These are phyloP conservation scores for Barbarea vulgaris DNA, from an alignment of 345 rosid species.

Conservation along the genomic window DNA sequence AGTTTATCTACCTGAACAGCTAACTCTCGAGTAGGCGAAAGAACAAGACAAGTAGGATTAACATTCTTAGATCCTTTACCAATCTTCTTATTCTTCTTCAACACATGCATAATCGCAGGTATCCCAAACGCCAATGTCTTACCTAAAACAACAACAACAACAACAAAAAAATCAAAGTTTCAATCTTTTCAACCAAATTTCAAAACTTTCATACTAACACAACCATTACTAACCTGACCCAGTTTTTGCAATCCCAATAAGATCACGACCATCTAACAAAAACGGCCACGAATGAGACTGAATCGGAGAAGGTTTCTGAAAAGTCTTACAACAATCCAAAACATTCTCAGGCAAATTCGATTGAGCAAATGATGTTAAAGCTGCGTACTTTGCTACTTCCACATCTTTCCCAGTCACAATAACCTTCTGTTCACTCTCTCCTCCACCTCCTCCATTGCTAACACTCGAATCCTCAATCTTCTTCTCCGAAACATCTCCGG, in stretches of 20 bases:
- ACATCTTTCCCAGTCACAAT: slow-evolving; percentile 65
- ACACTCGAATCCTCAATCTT: slow-evolving; percentile 14
- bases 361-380: slow-evolving; percentile 57
- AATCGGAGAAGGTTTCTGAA: slow-evolving; percentile 81
- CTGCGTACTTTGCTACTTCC: slow-evolving; percentile 61
- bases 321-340: slow-evolving; percentile 71
- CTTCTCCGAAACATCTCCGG: slow-evolving; percentile 26
- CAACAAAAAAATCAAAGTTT: slow-evolving; percentile 11
- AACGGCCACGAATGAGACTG: slow-evolving; percentile 97
- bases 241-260: slow-evolving; percentile 91
- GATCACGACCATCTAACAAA: slow-evolving; percentile 85
- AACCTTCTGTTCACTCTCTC: slow-evolving; percentile 50
- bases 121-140: slow-evolving; percentile 93
- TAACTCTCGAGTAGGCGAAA: slow-evolving; percentile 93
- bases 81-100: slow-evolving; percentile 59
- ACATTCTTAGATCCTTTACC: slow-evolving; percentile 51
- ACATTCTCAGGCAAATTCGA: slow-evolving; percentile 71
- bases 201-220: neutral
- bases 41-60: slow-evolving; percentile 86
- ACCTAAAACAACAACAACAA: slow-evolving; percentile 60
- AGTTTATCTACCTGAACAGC: slow-evolving; percentile 74
- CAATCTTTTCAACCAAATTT: neutral
- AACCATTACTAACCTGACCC: slow-evolving; percentile 73
- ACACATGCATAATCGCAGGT: slow-evolving; percentile 84
- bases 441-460: slow-evolving; percentile 18